Conservation (phyloP, 805 yeast genomes). For the Yamadazyma laniorum region DNA sequence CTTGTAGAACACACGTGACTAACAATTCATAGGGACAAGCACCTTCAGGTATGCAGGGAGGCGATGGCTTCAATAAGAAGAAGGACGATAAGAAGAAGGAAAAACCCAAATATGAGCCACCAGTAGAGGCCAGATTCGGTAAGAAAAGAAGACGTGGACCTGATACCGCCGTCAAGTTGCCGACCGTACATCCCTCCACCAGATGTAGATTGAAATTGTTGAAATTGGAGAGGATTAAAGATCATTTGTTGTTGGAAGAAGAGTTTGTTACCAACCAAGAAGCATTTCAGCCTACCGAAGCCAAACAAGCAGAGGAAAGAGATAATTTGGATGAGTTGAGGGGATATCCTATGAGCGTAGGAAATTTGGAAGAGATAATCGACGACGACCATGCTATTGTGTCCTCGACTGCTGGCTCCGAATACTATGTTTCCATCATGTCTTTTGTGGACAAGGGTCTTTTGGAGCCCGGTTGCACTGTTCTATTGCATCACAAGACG, state of each 20-base stretch:
- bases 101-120: slow-evolving; percentile 98
- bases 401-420: slow-evolving; percentile 93
- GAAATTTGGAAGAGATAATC: slow-evolving; percentile 93
- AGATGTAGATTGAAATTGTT: slow-evolving; percentile 89
- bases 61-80: slow-evolving; percentile 44
- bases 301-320: slow-evolving; percentile 93
- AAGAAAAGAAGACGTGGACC: slow-evolving; percentile 93
- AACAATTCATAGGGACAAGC: slow-evolving; percentile 46
- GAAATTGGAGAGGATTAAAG: slow-evolving; percentile 94
- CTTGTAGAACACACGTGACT: neutral
- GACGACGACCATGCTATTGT: slow-evolving; percentile 99
- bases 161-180: slow-evolving; percentile 79
- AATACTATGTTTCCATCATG: slow-evolving; percentile 91
- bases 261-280: slow-evolving; percentile 95
- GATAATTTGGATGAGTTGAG: slow-evolving; percentile 93
- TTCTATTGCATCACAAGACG: slow-evolving; percentile 89
- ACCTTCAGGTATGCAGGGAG: slow-evolving; percentile 54
- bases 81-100: slow-evolving; percentile 67
- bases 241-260: slow-evolving; percentile 90
- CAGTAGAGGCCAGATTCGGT: slow-evolving; percentile 91
- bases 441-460: slow-evolving; percentile 96
- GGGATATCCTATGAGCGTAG: slow-evolving; percentile 95
- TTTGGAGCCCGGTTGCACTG: slow-evolving; percentile 96
- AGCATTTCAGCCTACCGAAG: slow-evolving; percentile 92
- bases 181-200: slow-evolving; percentile 85